A percentile compares a stretch with the other conserved stretches of the same genome.
Conservation (phyloP, 176 grass and related monocot species). For the Oryza coarctata region DNA sequence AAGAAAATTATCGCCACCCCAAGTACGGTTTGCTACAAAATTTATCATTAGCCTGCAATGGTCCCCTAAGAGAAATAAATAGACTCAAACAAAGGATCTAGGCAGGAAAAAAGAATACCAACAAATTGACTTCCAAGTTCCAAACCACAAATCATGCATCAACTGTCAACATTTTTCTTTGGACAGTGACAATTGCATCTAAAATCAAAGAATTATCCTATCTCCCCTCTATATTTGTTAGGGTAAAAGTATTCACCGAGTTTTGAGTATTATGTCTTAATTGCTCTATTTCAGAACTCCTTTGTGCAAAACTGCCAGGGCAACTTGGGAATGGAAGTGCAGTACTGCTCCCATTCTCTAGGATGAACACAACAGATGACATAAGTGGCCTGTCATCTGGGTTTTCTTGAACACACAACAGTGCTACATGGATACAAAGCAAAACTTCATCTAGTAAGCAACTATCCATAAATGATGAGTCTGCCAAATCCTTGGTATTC, state of each 20-base stretch:
- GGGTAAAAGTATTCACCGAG: not conserved
- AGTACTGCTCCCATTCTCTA: slow-evolving; percentile 30
- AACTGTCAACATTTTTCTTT: not conserved
- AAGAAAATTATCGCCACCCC: too few species aligned
- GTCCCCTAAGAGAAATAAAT: too few species aligned
- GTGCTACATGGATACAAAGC: slow-evolving; percentile 47
- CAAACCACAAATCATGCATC: too few species aligned
- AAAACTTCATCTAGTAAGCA: slow-evolving; percentile 30
- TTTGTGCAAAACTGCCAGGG: not conserved
- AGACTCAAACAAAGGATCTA: too few species aligned
- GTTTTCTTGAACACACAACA: slow-evolving; percentile 57
- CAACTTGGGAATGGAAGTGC: slow-evolving; percentile 14
- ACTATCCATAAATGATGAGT: slow-evolving; percentile 27
- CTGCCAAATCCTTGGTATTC: slow-evolving; percentile 29
- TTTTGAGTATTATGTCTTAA: not conserved
- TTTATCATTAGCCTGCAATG: too few species aligned
- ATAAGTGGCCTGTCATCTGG: slow-evolving; percentile 47
- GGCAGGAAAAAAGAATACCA: too few species aligned
- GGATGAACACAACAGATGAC: slow-evolving; percentile 29
- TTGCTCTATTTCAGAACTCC: not conserved
- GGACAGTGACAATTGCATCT: not conserved
- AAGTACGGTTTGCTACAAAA: too few species aligned
- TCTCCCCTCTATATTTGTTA: not conserved
- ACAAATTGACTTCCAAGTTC: too few species aligned
- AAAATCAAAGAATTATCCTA: not conserved